Evolutionary conservation across 2,329 filamentous ascomycete species (phyloP).

Genomic region (Myriosclerotinia curreyana): DNA sequence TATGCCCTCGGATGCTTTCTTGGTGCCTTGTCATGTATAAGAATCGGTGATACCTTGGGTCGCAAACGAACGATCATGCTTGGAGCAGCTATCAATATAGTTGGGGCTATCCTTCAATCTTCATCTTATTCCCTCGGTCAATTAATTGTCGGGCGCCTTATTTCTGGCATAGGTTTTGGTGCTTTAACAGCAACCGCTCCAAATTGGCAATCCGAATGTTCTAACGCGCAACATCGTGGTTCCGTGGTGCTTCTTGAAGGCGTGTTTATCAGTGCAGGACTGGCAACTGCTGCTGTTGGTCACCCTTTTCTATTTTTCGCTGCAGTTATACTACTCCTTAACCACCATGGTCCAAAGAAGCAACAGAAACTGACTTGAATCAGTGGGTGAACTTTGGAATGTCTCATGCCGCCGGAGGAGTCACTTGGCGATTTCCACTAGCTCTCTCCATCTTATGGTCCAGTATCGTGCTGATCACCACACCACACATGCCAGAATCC

Average conservation of each 20-base stretch:
- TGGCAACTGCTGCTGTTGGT: slow-evolving; percentile 21
- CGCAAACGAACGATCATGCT: slow-evolving; percentile 55
- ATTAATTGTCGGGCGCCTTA: slow-evolving; percentile 51
- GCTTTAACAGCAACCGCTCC: slow-evolving; percentile 50
- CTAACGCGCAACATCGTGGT: slow-evolving; percentile 54
- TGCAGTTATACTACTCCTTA: not conserved
- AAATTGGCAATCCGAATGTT: slow-evolving; percentile 61
- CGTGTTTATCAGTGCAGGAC: slow-evolving; percentile 53
- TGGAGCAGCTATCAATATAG: slow-evolving; percentile 55
- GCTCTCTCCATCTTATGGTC: slow-evolving; percentile 58
- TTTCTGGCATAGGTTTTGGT: slow-evolving; percentile 51
- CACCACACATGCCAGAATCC: slow-evolving; percentile 53
- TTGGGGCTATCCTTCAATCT: slow-evolving; percentile 50
- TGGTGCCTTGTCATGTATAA: slow-evolving; percentile 41
- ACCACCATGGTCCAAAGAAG: slow-evolving; percentile 5
- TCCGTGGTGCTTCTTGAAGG: slow-evolving; percentile 61
- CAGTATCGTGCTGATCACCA: slow-evolving; percentile 53
- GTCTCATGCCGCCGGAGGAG: slow-evolving; percentile 51
- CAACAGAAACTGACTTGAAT: slow-evolving; percentile 10
- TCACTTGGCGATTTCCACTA: slow-evolving; percentile 60
- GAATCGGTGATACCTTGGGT: slow-evolving; percentile 52
- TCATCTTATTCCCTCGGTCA: slow-evolving; percentile 48
- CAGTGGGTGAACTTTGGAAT: slow-evolving; percentile 59
- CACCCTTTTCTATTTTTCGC: slow-evolving; percentile 4
- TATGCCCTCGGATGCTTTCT: slow-evolving; percentile 49